Conservation (phyloP, 73 alveolate species). For the Symbiodinium pilosum region DNA sequence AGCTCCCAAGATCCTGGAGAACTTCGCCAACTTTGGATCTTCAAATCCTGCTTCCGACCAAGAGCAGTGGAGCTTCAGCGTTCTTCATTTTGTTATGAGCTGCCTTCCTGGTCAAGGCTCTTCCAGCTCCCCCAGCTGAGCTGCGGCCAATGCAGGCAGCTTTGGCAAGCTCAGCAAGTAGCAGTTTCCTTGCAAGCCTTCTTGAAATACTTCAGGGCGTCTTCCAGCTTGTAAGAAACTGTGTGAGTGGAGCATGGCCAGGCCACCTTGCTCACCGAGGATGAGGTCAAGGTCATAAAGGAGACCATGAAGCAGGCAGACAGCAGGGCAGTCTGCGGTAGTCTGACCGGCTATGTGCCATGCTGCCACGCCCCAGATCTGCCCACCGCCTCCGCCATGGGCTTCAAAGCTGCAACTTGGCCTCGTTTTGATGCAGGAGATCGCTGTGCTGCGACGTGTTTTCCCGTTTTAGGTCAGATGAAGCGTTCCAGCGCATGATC, state of each 20-base stretch:
- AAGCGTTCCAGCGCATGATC: slow-evolving; percentile 5
- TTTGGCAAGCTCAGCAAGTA: not conserved
- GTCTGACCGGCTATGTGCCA: not conserved
- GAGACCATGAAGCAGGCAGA: slow-evolving; percentile 86
- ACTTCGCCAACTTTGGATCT: slow-evolving; percentile 65
- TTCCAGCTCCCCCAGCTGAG: slow-evolving; percentile 2
- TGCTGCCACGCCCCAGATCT: not conserved
- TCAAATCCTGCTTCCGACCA: slow-evolving; percentile 23
- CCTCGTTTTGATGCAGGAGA: not conserved
- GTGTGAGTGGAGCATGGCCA: too few species aligned
- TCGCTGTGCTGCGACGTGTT: not conserved
- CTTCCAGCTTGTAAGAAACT: too few species aligned
- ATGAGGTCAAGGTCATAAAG: slow-evolving; percentile 49
- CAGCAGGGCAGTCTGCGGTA: not conserved
- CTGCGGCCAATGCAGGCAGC: not conserved
- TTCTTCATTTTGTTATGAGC: too few species aligned
- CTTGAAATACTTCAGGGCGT: too few species aligned
- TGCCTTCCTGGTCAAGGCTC: not conserved
- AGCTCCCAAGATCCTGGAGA: slow-evolving; percentile 1
- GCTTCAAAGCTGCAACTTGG: slow-evolving; percentile 3
- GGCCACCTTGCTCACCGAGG: slow-evolving; percentile 55
- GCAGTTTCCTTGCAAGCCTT: not conserved
- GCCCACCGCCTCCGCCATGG: not conserved
- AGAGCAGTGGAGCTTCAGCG: too few species aligned
- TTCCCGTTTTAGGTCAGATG: not conserved